A percentile compares a stretch with the other conserved stretches of the same genome.
Evolutionary conservation across 306 rosid genomes (phyloP).

Genomic region (Purshia tridentata): DNA sequence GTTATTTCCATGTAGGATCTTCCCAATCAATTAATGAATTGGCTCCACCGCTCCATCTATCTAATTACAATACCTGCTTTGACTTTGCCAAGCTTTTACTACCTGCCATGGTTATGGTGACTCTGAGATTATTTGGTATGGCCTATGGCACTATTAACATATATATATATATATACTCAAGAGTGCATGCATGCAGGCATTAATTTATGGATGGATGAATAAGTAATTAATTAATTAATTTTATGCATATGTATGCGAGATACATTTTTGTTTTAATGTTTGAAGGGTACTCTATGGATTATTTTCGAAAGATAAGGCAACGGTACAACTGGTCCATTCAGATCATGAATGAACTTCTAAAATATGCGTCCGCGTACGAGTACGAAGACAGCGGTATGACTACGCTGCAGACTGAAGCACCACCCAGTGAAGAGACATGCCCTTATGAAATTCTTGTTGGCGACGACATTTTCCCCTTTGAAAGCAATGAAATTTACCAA

Average conservation of each 20-base stretch:
- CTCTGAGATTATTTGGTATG: too few relatives aligned
- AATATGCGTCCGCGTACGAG: slow-evolving; percentile 6
- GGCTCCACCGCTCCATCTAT: too few relatives aligned
- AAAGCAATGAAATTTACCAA: too few relatives aligned
- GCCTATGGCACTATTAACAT: not conserved
- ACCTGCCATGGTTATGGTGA: too few relatives aligned
- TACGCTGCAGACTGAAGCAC: not conserved
- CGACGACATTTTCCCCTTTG: too few relatives aligned
- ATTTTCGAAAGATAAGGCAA: slow-evolving; percentile 14
- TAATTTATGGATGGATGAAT: too few relatives aligned
- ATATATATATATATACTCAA: too few relatives aligned
- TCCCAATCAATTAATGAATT: not conserved
- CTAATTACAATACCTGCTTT: not conserved
- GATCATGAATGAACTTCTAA: slow-evolving; percentile 36
- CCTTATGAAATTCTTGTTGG: not conserved
- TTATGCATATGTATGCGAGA: too few relatives aligned
- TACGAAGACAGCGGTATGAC: slow-evolving; percentile 22
- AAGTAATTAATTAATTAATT: too few relatives aligned
- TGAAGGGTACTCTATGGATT: slow-evolving; percentile 12
- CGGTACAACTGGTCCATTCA: slow-evolving; percentile 44
- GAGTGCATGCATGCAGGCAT: too few relatives aligned
- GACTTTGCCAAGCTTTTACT: not conserved
- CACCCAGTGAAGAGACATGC: not conserved
- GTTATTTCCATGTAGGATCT: too few relatives aligned
- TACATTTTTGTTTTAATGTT: too few relatives aligned